Percentiles rank a stretch among this genome's conserved stretches.
Conservation (phyloP, 768 basidiomycete species). For the Candolleomyces eurysporus region DNA sequence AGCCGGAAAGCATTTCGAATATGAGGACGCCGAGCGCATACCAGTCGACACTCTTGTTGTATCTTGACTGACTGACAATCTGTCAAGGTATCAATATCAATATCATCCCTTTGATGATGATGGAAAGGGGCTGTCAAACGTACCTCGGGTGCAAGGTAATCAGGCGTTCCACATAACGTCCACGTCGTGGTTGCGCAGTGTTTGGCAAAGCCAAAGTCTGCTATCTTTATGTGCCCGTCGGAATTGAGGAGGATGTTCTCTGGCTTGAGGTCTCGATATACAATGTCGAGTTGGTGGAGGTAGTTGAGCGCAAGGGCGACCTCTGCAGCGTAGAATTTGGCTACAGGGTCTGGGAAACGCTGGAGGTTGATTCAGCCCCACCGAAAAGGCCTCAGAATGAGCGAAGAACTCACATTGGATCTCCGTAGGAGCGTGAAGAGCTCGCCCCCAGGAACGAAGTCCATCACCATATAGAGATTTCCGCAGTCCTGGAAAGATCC, state of each 20-base stretch:
- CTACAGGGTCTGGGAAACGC: constrained; percentile 95
- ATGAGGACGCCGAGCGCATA: constrained; percentile 97
- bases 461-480: constrained; percentile 98
- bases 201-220: constrained; percentile 97
- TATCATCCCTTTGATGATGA: neutral
- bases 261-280: constrained; percentile 97
- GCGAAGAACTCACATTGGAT: constrained; percentile 65
- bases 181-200: constrained; percentile 83
- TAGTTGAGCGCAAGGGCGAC: constrained; percentile 92
- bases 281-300: constrained; percentile 82
- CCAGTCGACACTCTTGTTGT: constrained; percentile 98
- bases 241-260: constrained; percentile 92
- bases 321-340: constrained; percentile 96
- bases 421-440: constrained; percentile 90
- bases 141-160: constrained; percentile 96
- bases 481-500: constrained; percentile 89
- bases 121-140: constrained; percentile 8
- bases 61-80: constrained; percentile 80
- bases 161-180: constrained; percentile 94
- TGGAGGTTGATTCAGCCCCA: constrained; percentile 31
- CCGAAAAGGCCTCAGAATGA: constrained; percentile 9
- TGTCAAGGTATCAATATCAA: constrained; percentile 24
- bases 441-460: constrained; percentile 95
- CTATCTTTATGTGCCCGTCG: constrained; percentile 97
- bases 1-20: constrained; percentile 96